Evolutionary conservation across 352 stramenopile genomes (phyloP), one percentile per base, ranked within the genome.

Genomic region (Phytopythium chamaehyphon): DNA sequence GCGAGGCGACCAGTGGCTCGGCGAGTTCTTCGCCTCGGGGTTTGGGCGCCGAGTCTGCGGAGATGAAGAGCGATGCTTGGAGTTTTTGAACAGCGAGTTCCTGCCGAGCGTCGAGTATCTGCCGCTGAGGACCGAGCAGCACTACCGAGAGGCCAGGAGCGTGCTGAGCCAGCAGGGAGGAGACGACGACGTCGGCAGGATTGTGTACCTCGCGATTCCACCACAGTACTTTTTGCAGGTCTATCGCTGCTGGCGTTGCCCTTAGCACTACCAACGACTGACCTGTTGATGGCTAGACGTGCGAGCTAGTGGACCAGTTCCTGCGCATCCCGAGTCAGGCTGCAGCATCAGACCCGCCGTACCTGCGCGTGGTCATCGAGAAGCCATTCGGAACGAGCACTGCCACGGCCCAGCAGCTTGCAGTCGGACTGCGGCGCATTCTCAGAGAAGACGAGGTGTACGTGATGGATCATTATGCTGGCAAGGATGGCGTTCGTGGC

Each of bases 391-490:
- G 83, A 10, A 59, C 58, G 16, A 81, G 92, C 58, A 37, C 80
- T 7, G 36, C 47, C 14, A 87, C 79, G 2, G 83, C 83, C 0
- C 53, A 61, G 40, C 22, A 47, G 12, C 61, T 94, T 19, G 72
- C 82, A 18, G 38, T 12, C 0, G 60, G 55, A 16, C 57, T 94
- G 8, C 61, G 62, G 40, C 7, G 43, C 12, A 53, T 77, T 14
- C 73, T 88, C 10, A 47, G 33, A 12, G 66, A 71, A 23, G 42
- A 91, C 15, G 83, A 95, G 51, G 61, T 93, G 24, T 83, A 84
- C n/a, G 55, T 92, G n/a, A 89, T 93, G 54, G 84, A 95, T 23
- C 84, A 95, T 49, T 95, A 92, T 54, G 73, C 88, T n/a, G 84
- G 83, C 26, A 95, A 95, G 44, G 50, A 53, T 2, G 76, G 67